phyloP scores from a whole-genome alignment of 2,329 filamentous ascomycete genomes.

The Boeremia lycopersici region DNA sequence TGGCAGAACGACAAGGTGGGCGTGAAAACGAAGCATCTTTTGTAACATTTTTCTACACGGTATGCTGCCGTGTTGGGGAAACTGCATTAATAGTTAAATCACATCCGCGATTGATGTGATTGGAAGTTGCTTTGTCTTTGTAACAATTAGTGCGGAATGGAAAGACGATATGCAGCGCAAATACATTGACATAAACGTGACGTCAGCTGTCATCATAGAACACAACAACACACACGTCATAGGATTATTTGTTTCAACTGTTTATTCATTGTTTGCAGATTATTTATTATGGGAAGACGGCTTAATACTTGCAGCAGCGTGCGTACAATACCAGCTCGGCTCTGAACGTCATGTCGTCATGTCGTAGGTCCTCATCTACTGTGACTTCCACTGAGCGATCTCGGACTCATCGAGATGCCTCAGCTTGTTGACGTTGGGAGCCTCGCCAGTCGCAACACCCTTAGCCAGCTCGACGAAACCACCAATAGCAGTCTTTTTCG shows the following conservation, averaged over 20 bases:
- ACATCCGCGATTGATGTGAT: slow-evolving; percentile 67
- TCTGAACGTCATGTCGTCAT: background rate
- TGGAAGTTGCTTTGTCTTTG: slow-evolving; percentile 21
- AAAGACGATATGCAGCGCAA: no score
- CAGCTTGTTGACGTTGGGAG: slow-evolving; percentile 75
- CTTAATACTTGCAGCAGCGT: background rate
- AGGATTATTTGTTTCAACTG: slow-evolving; percentile 3
- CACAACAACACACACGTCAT: background rate
- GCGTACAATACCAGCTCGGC: background rate
- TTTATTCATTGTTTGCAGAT: slow-evolving; percentile 14
- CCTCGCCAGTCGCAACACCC: slow-evolving; percentile 73
- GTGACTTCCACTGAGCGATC: slow-evolving; percentile 44
- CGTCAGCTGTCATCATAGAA: background rate
- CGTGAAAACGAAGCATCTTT: slow-evolving; percentile 75
- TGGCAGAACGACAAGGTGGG: slow-evolving; percentile 74
- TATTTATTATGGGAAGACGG: background rate
- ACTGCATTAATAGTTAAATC: slow-evolving; percentile 71
- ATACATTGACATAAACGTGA: background rate
- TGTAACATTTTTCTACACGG: slow-evolving; percentile 76
- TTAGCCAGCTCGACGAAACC: slow-evolving; percentile 74
- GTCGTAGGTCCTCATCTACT: slow-evolving; percentile 28
- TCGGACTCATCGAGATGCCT: slow-evolving; percentile 69
- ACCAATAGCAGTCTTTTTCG: slow-evolving; percentile 66
- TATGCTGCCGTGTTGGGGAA: slow-evolving; percentile 66
- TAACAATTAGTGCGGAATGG: no score